Base-by-base conservation (phyloP, 805 yeast genomes). In the Myxozyma kluyveri region DNA sequence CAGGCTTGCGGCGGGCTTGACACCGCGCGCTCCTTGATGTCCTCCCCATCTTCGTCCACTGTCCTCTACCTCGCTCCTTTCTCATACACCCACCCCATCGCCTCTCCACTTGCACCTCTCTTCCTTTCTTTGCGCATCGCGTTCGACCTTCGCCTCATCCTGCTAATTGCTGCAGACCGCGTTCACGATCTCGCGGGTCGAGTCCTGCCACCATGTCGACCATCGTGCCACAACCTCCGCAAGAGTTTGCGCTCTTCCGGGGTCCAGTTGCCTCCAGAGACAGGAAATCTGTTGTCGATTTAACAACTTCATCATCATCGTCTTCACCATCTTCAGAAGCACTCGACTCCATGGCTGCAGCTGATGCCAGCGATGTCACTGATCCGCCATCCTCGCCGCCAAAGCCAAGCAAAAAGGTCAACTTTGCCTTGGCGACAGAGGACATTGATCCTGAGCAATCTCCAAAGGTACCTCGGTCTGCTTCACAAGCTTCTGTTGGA, bases 401-500 rank as follows among this genome's bases (percentile, higher is more conserved):
- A 9, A 35, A 33, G 27, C 14, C 33, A 9, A 9, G 33, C 33
- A 29, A 29, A 29, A 29, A 14, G 14, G 57, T 52, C 43, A 52
- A 52, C 44, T 52, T 52, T 24, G 40, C 54, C n/a, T 26, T 42
- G n/a, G 24, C 45, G 12, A 45, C 50, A 1, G 31, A 41, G n/a
- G 38, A 36, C 38, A 29, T 45, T 37, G 47, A 32, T 12, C 40
- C 49, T 12, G 45, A 31, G 2, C 39, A 47, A 10, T 37, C 49
- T 6, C 56, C 56, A 14, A 9, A 14, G 12, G 14, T 29, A 14
- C 33, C 33, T 14, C 9, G 14, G 33, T 14, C 33, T 9, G 33
- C 33, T 9, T 29, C 33, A 14, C 12, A 29, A 29, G 33, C 14
- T 14, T 9, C 14, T 9, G 33, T 29, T 7, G 12, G 50, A 27